These are phyloP conservation scores for Ceratocystis destructans DNA, from an alignment of 2,329 filamentous ascomycete genomes.

Conservation along the genomic window DNA sequence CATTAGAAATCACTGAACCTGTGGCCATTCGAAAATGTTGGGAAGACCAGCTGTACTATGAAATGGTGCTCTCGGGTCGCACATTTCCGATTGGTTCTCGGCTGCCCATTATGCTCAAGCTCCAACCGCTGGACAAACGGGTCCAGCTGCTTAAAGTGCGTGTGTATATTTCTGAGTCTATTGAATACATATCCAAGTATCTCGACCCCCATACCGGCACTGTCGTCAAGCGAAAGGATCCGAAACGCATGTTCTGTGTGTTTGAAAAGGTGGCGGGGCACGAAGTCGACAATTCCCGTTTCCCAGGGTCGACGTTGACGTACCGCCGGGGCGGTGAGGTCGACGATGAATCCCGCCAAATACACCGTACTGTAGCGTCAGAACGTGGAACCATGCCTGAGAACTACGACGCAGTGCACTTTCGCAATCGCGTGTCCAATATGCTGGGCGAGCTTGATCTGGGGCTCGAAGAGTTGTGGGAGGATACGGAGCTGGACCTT, in stretches of 20 bases:
- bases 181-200: slow-evolving; percentile 63
- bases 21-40: slow-evolving; percentile 88
- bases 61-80: slow-evolving; percentile 91
- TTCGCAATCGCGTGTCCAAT: slow-evolving; percentile 39
- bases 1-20: slow-evolving; percentile 78
- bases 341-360: slow-evolving; percentile 33
- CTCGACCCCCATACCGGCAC: slow-evolving; percentile 12
- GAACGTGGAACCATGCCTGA: slow-evolving; percentile 29
- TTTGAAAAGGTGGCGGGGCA: slow-evolving; percentile 81
- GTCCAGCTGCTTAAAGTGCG: slow-evolving; percentile 88
- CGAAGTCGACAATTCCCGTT: slow-evolving; percentile 56
- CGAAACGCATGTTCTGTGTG: slow-evolving; percentile 67
- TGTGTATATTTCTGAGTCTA: slow-evolving; percentile 77
- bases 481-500: slow-evolving; percentile 87
- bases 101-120: slow-evolving; percentile 85
- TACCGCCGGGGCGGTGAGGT: slow-evolving; percentile 54
- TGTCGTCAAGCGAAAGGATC: slow-evolving; percentile 51
- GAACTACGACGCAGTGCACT: slow-evolving; percentile 21
- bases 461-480: slow-evolving; percentile 57
- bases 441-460: slow-evolving; percentile 67
- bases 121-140: slow-evolving; percentile 72
- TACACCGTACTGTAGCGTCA: slow-evolving; percentile 40
- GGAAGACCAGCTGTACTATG: slow-evolving; percentile 92
- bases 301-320: slow-evolving; percentile 3
- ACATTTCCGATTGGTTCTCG: slow-evolving; percentile 79